These are phyloP conservation scores for Papilionanthe hybrid DNA, from an alignment of 116 monocot genomes.

Conservation along the genomic window DNA sequence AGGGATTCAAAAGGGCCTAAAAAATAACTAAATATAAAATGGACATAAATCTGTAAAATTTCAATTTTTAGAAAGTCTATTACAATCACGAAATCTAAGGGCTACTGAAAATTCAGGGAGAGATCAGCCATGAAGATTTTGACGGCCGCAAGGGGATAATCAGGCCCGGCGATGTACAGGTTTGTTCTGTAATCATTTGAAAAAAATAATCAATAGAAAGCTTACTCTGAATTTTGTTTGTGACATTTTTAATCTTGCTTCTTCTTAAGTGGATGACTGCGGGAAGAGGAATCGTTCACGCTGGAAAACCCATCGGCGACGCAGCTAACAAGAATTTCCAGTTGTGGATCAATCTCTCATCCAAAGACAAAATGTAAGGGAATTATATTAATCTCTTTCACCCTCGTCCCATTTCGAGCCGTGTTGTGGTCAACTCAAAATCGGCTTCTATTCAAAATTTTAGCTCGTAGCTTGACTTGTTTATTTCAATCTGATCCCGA, in stretches of 20 bases:
- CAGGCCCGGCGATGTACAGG: slow-evolving; percentile 61
- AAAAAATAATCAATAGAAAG: background rate
- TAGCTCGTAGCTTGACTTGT: no score
- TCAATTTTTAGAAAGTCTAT: no score
- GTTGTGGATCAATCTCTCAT: slow-evolving; percentile 84
- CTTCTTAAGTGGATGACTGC: slow-evolving; percentile 64
- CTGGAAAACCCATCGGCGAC: slow-evolving; percentile 49
- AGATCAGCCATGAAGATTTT: slow-evolving; percentile 51
- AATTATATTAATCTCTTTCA: no score
- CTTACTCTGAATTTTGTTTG: background rate
- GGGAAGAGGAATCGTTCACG: slow-evolving; percentile 67
- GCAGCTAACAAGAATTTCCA: slow-evolving; percentile 49
- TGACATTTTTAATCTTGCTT: background rate
- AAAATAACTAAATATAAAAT: no score
- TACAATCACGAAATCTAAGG: background rate
- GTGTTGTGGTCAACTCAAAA: no score
- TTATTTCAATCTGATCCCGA: no score
- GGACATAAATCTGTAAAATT: no score
- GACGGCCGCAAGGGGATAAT: slow-evolving; percentile 54
- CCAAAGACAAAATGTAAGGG: slow-evolving; percentile 61
- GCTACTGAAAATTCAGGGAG: slow-evolving; percentile 6
- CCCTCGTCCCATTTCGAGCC: no score
- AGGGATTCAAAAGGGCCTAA: background rate
- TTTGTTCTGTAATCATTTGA: background rate
- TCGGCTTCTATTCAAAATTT: no score